Evolutionary conservation across 768 basidiomycete species (phyloP), one percentile per base, ranked within the genome.

Genomic region (Pisolithus sp.): DNA sequence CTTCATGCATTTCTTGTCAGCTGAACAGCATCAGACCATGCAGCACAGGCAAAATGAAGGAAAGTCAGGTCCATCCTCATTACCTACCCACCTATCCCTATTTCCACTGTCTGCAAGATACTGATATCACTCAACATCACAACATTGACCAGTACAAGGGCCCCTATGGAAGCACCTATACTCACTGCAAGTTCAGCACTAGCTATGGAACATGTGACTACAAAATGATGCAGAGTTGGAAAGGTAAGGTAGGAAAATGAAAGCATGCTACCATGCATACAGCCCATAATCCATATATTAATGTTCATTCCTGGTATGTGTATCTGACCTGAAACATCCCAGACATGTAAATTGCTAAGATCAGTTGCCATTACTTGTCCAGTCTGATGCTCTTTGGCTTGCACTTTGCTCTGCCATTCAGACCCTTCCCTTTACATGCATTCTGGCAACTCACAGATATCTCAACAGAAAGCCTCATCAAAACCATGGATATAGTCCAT

Each of bases 191-290:
- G 93, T 0, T 89, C 94, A 43, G 86, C 92, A 49, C 86, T 86
- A 0, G 93, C 94, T 94, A 97, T 97, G 5, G 92, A 91, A 62
- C 90, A 92, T 2, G 95, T 94, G 37, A 97, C 95, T 80, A 49
- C 30, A 30, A 53, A 23, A 24, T 34, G 34, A 47, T 4, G 10
- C 9, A 20, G 21, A 3, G 17, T 4, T 21, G 5, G 20, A 13
- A 43, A 5, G 20, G 28, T 13, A 17, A 6, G 26, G 26, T n/a
- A 30, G 12, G 45, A 43, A 43, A 28, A 23, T 4, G 21, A 13
- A 26, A 24, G 28, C 9, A 15, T 4, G 21, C 58, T 67, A 67
- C 44, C 85, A 86, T 65, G 73, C 87, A 18, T 76, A 80, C 62
- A 66, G 76, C 45, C 65, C 87, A 8, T 83, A 85, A 61, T 61